Base-by-base conservation (phyloP, 768 basidiomycete species). In the Cubamyces lactineus region DNA sequence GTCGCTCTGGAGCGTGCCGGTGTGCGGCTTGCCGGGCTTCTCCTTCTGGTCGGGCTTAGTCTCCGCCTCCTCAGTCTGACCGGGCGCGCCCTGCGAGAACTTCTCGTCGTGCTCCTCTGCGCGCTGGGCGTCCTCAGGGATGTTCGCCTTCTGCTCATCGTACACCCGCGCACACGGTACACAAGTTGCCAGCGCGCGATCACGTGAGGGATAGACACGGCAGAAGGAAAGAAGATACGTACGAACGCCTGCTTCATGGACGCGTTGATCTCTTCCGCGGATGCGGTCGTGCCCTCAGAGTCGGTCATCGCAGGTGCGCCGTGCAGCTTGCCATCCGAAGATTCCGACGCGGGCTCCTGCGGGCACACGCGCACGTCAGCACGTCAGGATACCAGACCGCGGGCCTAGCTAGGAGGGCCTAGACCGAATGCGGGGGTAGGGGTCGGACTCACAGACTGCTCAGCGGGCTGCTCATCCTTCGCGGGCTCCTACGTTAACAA, bases 181-280 rank as follows among this genome's bases (percentile, higher is more conserved):
- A 30, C 3, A 8, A 8, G 8, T 28, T 3, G 34, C 30, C 47
- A 59, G 23, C 8, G 19, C 40, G 26, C 19, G 2, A 2, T 23
- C 21, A 19, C 5, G 46, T 1, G 19, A 12, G 34, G 16, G 28
- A 28, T 41, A 41, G 46, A 23, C 19, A 12, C 7, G 12, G 19
- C 24, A 17, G 17, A 17, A 15, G 43, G n/a, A 34, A 39, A 16
- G 42, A 43, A 34, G 34, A 24, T 23, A 61, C 69, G 48, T 28
- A 72, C 71, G 47, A 64, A 57, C 16, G 70, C 67, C 52, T 66
- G 65, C n/a, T 61, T 43, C 24, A 66, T 47, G 24, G 71, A 72
- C n/a, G 57, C 69, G 51, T 69, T 62, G 53, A 70, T 62, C 38
- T 72, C 69, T 45, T 71, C 66, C 34, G 62, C 66, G 1, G 71